These are phyloP conservation scores for Boletus pseudopeckii DNA, from an alignment of 768 basidiomycete species.

Conservation along the genomic window DNA sequence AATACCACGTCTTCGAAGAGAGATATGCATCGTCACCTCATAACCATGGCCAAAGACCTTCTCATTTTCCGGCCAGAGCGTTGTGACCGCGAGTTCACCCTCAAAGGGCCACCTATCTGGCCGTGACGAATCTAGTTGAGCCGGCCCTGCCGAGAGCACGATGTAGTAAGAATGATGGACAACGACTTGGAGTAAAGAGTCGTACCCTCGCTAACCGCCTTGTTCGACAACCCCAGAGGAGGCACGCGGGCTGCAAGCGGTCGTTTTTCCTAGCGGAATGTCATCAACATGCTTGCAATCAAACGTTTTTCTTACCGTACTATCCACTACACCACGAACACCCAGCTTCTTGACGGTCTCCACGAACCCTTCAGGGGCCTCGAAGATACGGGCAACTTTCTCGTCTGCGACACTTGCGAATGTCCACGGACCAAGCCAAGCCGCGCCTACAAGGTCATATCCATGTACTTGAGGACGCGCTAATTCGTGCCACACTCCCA, in stretches of 20 bases:
- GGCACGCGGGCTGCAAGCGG: slow-evolving; percentile 87
- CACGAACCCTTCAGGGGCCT: slow-evolving; percentile 82
- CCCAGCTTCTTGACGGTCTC: slow-evolving; percentile 51
- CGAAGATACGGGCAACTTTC: slow-evolving; percentile 92
- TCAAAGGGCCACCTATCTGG: slow-evolving; percentile 67
- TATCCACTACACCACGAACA: slow-evolving; percentile 45
- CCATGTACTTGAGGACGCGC: slow-evolving; percentile 95
- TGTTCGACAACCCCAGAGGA: slow-evolving; percentile 92
- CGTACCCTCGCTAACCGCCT: slow-evolving; percentile 72
- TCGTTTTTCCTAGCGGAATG: slow-evolving; percentile 45
- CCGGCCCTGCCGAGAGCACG: slow-evolving; percentile 9
- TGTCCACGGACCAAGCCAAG: slow-evolving; percentile 69
- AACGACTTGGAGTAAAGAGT: neutral
- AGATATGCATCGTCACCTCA: slow-evolving; percentile 52
- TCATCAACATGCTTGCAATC: slow-evolving; percentile 1
- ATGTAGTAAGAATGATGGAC: slow-evolving; percentile 1
- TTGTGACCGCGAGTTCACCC: slow-evolving; percentile 81
- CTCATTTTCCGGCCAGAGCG: slow-evolving; percentile 95
- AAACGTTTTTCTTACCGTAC: slow-evolving; percentile 46
- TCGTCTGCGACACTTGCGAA: slow-evolving; percentile 95
- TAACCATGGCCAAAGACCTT: slow-evolving; percentile 98
- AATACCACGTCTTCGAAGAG: neutral
- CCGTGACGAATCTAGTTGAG: slow-evolving; percentile 14
- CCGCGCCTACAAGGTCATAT: slow-evolving; percentile 82
- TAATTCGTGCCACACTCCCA: slow-evolving; percentile 75